A percentile compares a stretch with the other conserved stretches of the same genome.
Conservation (phyloP, 805 yeast genomes). For the Kurtzmaniella cleridarum region DNA sequence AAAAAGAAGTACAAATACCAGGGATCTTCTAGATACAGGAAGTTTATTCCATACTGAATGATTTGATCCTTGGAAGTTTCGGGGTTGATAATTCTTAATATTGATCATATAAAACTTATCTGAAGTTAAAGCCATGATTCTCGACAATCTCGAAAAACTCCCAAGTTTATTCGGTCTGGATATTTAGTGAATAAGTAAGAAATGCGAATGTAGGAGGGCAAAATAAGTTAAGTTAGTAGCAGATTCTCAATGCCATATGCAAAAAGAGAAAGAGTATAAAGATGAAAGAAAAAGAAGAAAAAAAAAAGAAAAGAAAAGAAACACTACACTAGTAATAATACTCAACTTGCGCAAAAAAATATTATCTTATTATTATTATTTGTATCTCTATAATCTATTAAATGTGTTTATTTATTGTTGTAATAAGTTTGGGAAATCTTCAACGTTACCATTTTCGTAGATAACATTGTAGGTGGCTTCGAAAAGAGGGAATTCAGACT, state of each 20-base stretch:
- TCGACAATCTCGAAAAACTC: no score
- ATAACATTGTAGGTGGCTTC: constrained; percentile 42
- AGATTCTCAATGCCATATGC: no score
- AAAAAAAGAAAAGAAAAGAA: no score
- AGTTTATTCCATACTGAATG: constrained; percentile 55
- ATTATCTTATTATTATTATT: no score
- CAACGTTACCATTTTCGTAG: constrained; percentile 35
- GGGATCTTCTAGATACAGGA: constrained; percentile 67
- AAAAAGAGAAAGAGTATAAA: no score
- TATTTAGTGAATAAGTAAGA: no score
- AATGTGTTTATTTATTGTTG: constrained; percentile 11
- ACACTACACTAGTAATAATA: no score
- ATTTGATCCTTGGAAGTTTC: constrained; percentile 22
- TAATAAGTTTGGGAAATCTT: constrained; percentile 37
- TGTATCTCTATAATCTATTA: not conserved
- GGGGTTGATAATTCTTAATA: constrained; percentile 26
- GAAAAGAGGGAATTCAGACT: constrained; percentile 38
- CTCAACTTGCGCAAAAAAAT: no score
- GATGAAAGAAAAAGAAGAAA: no score
- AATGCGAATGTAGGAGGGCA: no score
- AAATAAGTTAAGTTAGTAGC: no score
- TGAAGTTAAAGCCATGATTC: constrained; percentile 3
- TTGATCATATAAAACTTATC: constrained; percentile 23
- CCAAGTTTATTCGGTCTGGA: no score
- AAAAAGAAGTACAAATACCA: constrained; percentile 73